Base-by-base conservation (phyloP, 768 basidiomycete species). In the Boletus rubropictus region DNA sequence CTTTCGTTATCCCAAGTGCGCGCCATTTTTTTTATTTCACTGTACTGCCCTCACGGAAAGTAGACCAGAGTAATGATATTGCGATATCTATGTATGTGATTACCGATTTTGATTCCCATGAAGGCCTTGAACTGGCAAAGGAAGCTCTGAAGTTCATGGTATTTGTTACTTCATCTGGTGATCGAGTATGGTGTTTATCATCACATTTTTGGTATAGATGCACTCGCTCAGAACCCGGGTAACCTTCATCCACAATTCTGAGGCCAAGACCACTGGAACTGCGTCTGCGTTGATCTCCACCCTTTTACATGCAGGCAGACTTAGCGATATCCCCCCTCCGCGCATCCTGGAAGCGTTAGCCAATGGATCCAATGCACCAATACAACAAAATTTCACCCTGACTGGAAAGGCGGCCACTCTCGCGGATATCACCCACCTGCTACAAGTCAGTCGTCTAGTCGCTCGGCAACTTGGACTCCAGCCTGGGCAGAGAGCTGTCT, bases 161-260 rank as follows among this genome's bases (percentile, higher is more conserved):
- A 60, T 34, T 75, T 65, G 24, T 5, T 28, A 5, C 24, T 39
- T 27, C 31, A 25, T 49, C 14, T 31, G 7, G 21, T 32, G 11
- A 18, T 42, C n/a, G 7, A 35, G n/a, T 11, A 5, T 14, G 12
- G 24, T 22, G 18, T 18, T 53, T 20, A 54, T 42, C 29, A 5
- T 22, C 12, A 3, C 15, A 7, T 48, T 31, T 20, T 14, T 31
- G 34, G 27, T 39, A 25, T 55, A 86, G 82, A 67, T 66, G 7
- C 50, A 63, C 3, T 69, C 70, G 2, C 71, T 75, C 3, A 71
- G 63, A 32, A 73, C 76, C 7, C 82, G 92, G 25, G 42, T 90
- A n/a, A 73, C 82, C 0, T 86, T 94, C 63, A 68, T 94, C 27
- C 89, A 92, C 62, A 84, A 87, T 49, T 84, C 90, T 1, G 50